Base-by-base conservation (phyloP, 257 asterid genomes). In the Thymus quinquecostatus region DNA sequence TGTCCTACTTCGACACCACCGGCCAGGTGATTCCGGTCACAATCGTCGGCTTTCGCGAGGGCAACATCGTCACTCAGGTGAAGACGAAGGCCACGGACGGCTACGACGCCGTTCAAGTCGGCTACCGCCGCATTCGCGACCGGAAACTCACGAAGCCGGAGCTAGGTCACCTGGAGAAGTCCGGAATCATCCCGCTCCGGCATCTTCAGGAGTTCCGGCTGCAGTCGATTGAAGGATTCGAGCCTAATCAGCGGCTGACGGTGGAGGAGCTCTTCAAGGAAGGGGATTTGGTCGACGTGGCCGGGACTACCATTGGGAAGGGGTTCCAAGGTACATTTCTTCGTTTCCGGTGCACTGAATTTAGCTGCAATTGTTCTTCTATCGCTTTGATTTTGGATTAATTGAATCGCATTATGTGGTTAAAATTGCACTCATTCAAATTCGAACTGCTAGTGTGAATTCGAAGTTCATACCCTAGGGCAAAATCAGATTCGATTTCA, bases 11-110 rank as follows among this genome's bases (percentile, higher is more conserved):
- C 75, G 99, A 94, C 47, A 34, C 82, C 8, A 43, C 82, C 1
- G 99, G 99, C 8, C 55, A 70, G 6, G 97, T 94, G 0, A 76
- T 91, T 4, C 99, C 99, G n/a, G 99, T 94, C 69, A 94, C 98
- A 12, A 86, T 94, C 0, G 90, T 94, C 29, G 99, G 99, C 4
- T 94, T 94, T 75, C 86, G 97, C 4, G 99, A 94, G 66, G 97
- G 99, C 2, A 94, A 94, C 62, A 91, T 94, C 21, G 95, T 91
- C 11, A 94, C 99, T 30, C 99, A 94, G 78, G 84, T 94, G 5
- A 94, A 94, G 79, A 86, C 92, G 3, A 83, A 85, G 64, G 87
- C 91, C 4, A 94, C 96, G 4, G 97, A 94, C 78, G 97, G 97
- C 8, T 94, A 93, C 68, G 80, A 74, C 60, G 82, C 98, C 41